phyloP scores from a whole-genome alignment of 805 yeast genomes.

The Clavispora asparagi region DNA sequence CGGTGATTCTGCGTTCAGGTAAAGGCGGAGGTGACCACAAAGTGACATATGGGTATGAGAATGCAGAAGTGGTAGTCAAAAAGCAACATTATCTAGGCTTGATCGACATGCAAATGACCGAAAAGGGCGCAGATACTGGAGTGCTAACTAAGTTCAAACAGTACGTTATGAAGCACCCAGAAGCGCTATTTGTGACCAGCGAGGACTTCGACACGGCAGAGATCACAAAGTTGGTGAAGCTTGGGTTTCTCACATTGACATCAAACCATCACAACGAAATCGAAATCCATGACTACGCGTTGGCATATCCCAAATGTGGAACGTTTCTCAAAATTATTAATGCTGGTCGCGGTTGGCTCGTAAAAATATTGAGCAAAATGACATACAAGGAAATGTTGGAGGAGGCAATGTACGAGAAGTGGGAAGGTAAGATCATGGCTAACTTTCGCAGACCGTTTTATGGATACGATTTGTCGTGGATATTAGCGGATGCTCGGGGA shows the following conservation, averaged over 20 bases:
- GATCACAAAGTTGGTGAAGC: constrained; percentile 28
- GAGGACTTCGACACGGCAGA: constrained; percentile 21
- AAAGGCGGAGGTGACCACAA: constrained; percentile 13
- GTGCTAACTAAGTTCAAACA: constrained; percentile 19
- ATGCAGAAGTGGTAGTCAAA: constrained; percentile 33
- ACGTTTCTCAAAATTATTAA: constrained; percentile 41
- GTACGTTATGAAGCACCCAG: constrained; percentile 21
- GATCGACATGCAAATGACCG: constrained; percentile 12
- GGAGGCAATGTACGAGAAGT: constrained; percentile 35
- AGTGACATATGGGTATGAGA: constrained; percentile 39
- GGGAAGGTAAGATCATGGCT: constrained; percentile 40
- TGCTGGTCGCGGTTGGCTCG: constrained; percentile 41
- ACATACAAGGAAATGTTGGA: constrained; percentile 43
- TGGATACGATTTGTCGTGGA: constrained; percentile 48
- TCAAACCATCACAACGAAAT: constrained; percentile 41
- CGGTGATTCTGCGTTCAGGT: constrained; percentile 37
- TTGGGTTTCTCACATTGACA: constrained; percentile 42
- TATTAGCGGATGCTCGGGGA: constrained; percentile 47
- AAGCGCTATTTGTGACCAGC: constrained; percentile 22
- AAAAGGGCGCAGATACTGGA: neutral
- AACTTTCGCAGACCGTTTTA: constrained; percentile 43
- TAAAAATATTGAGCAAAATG: constrained; percentile 29
- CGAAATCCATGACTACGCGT: constrained; percentile 33
- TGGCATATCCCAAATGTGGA: constrained; percentile 50
- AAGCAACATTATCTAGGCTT: constrained; percentile 18